phyloP scores from a whole-genome alignment of 352 stramenopile genomes.

The Phytopythium boreale region DNA sequence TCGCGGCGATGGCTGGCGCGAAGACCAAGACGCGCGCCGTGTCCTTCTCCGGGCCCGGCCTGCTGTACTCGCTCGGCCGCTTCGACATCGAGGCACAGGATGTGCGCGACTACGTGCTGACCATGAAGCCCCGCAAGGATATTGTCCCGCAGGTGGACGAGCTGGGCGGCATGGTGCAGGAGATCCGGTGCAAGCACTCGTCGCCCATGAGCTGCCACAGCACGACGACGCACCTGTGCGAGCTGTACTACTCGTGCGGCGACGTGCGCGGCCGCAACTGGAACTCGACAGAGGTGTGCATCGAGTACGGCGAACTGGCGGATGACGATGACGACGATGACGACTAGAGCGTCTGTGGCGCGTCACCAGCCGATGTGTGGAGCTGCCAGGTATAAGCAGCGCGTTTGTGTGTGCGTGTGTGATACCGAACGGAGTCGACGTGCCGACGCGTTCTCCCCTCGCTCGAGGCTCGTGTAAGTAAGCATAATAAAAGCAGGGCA shows the following conservation, averaged over 20 bases:
- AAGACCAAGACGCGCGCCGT: slow-evolving; percentile 71
- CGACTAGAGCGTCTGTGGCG: slow-evolving; percentile 8
- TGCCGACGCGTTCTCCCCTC: not conserved
- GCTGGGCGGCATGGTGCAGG: slow-evolving; percentile 71
- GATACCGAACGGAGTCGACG: not conserved
- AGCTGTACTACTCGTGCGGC: slow-evolving; percentile 72
- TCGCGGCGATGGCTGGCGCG: slow-evolving; percentile 72
- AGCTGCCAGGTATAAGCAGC: not conserved
- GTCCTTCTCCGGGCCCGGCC: slow-evolving; percentile 70
- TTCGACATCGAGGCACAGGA: slow-evolving; percentile 60
- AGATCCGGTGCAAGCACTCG: slow-evolving; percentile 70
- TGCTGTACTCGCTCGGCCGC: slow-evolving; percentile 69
- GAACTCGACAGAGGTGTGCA: slow-evolving; percentile 53
- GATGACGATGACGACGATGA: slow-evolving; percentile 20
- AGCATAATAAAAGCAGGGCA: not conserved
- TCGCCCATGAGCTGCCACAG: slow-evolving; percentile 71
- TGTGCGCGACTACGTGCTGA: slow-evolving; percentile 76
- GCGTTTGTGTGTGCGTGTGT: not conserved
- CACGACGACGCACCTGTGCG: slow-evolving; percentile 69
- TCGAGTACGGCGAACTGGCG: slow-evolving; percentile 37
- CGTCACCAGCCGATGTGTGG: not conserved
- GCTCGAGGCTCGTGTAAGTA: not conserved
- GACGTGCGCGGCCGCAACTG: slow-evolving; percentile 62
- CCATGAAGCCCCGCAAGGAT: slow-evolving; percentile 74
- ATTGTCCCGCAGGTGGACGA: slow-evolving; percentile 78